Percentiles rank a stretch among this genome's conserved stretches.
Evolutionary conservation across 1,284 basidiomycete species (phyloP).

Genomic region (Mycosarcoma mackinlayi): DNA sequence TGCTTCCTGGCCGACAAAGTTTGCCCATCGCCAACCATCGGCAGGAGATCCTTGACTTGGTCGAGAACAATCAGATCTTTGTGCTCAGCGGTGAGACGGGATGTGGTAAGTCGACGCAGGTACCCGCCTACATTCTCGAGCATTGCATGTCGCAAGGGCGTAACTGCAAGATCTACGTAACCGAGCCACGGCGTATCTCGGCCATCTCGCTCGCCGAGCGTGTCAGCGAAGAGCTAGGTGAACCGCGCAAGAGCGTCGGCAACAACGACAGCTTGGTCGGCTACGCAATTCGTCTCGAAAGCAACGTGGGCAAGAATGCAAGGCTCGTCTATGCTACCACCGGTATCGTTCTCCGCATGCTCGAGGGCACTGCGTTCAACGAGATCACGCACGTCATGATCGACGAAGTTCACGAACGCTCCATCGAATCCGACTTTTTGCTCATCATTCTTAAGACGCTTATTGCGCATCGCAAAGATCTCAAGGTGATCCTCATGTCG

Average conservation of each 20-base stretch:
- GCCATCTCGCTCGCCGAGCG: conserved; percentile 96
- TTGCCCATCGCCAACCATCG: conserved; percentile 91
- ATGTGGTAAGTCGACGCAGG: conserved; percentile 97
- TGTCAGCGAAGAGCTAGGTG: conserved; percentile 92
- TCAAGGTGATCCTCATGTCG: conserved; percentile 96
- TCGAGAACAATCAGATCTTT: conserved; percentile 85
- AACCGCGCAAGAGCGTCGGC: conserved; percentile 83
- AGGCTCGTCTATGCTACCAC: conserved; percentile 77
- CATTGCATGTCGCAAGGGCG: conserved; percentile 84
- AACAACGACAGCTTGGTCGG: conserved; percentile 85
- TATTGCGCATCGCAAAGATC: conserved; percentile 79
- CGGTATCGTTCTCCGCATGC: conserved; percentile 95
- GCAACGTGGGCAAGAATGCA: conserved; percentile 72
- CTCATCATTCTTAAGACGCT: conserved; percentile 94
- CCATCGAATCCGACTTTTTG: conserved; percentile 97
- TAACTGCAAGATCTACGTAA: conserved; percentile 92
- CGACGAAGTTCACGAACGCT: conserved; percentile 91
- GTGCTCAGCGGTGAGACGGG: conserved; percentile 98
- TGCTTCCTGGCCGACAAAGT: conserved; percentile 81
- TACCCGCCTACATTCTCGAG: conserved; percentile 94
- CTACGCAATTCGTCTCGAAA: conserved; percentile 94
- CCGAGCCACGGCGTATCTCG: conserved; percentile 95
- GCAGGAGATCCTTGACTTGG: conserved; percentile 77
- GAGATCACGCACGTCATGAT: conserved; percentile 93
- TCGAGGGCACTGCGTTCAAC: conserved; percentile 89